Evolutionary conservation across 1,284 basidiomycete species (phyloP), one percentile per base, ranked within the genome.

Genomic region (Schizopora paradoxa): DNA sequence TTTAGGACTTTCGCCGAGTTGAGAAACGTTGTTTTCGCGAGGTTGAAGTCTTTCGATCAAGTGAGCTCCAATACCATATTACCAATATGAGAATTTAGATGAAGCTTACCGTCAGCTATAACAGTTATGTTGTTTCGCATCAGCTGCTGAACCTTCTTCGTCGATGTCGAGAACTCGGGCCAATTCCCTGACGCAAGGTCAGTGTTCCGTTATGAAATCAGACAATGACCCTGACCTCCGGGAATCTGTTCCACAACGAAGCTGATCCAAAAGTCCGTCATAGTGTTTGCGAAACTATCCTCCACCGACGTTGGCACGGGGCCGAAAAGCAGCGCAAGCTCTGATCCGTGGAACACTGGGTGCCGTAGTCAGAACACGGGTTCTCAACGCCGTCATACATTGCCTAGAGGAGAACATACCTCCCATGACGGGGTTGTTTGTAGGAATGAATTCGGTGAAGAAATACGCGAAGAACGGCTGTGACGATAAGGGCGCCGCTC

Each of bases 391-490:
- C 8, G 18, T 35, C 3, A 2, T 6, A 16, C n/a, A 10, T 45
- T 10, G 29, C 38, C n/a, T 25, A 32, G 39, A 41, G 55, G 28
- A 37, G 6, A 5, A 51, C 60, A 40, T 45, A 72, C 75, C 71
- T 48, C 76, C 73, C 0, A 70, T 49, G 2, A 54, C 56, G 2
- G 62, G 61, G 35, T 69, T 55, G 40, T 69, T 69, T n/a, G 75
- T 76, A 0, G 73, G 74, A 37, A 76, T 72, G 39, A 75, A 74
- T 55, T 79, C 75, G 6, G 59, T 64, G 56, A 79, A 79, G 51
- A 72, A 68, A 52, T 80, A 81, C 1, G 60, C 73, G 56, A 70
- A 81, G 51, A 73, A 66, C 0, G 69, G 68, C 49, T 76, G 76
- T 23, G 40, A 26, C 1, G 38, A 27, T n/a, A 63, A 53, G 1